phyloP scores from a whole-genome alignment of 208 protist species.

The Trypanosoma avium region DNA sequence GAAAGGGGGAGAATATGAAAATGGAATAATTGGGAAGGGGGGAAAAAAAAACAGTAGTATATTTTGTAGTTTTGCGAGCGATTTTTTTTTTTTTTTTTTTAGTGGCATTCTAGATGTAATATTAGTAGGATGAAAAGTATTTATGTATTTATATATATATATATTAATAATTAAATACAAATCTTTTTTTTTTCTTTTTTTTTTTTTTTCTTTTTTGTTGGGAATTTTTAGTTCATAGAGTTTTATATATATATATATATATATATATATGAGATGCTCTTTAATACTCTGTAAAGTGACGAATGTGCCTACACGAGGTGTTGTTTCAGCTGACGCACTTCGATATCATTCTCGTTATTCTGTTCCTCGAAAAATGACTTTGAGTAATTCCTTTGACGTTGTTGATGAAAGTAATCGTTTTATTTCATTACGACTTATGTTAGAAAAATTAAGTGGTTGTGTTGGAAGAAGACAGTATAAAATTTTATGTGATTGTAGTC shows the following conservation, averaged over 20 bases:
- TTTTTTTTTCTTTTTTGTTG: conserved; percentile 17
- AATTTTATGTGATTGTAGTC: conserved; percentile 58
- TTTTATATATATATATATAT: not conserved
- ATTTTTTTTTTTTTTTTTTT: too few relatives aligned
- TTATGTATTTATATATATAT: not conserved
- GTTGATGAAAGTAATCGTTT: conserved; percentile 85
- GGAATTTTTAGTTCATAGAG: not conserved
- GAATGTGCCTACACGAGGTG: conserved; percentile 52
- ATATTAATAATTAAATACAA: not conserved
- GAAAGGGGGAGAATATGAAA: too few relatives aligned
- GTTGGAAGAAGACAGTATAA: conserved; percentile 87
- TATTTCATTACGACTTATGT: conserved; percentile 65
- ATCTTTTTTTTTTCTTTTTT: not conserved
- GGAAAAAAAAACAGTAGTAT: too few relatives aligned
- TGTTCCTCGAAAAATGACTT: conserved; percentile 44
- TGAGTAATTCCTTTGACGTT: conserved; percentile 66
- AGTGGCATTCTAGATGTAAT: too few relatives aligned
- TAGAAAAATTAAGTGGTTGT: conserved; percentile 69
- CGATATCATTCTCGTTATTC: conserved; percentile 72
- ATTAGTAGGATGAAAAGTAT: too few relatives aligned
- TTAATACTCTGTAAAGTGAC: conserved; percentile 17
- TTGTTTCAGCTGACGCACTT: conserved; percentile 36
- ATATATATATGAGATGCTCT: conserved; percentile 12
- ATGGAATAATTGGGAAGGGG: too few relatives aligned
- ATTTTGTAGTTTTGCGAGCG: too few relatives aligned